Conservation (phyloP, 129 eudicot genomes). For the Flaveria brownii region DNA sequence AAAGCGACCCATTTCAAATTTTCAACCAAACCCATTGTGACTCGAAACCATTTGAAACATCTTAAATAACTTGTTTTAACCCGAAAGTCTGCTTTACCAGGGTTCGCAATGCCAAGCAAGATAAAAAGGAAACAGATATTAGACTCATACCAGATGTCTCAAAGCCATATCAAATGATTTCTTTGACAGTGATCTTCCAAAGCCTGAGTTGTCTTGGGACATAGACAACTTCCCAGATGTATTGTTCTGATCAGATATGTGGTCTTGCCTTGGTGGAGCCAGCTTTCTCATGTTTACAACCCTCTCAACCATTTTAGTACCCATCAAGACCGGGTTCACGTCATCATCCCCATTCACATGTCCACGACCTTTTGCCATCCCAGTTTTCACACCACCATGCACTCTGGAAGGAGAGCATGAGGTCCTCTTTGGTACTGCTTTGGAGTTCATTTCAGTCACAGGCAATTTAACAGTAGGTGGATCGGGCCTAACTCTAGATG, state of each 20-base stretch:
- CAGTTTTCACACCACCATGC: slow-evolving; percentile 32
- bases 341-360: slow-evolving; percentile 47
- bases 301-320: slow-evolving; percentile 92
- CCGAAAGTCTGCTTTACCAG: background rate
- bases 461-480: slow-evolving; percentile 19
- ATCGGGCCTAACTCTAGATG: background rate
- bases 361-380: slow-evolving; percentile 48
- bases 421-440: slow-evolving; percentile 47
- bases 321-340: slow-evolving; percentile 86
- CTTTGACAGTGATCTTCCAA: slow-evolving; percentile 84
- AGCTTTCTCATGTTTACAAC: slow-evolving; percentile 92
- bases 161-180: slow-evolving; percentile 91
- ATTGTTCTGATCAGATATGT: slow-evolving; percentile 34
- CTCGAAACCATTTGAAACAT: background rate
- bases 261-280: slow-evolving; percentile 78
- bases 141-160: slow-evolving; percentile 75
- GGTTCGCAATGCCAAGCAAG: background rate
- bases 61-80: background rate
- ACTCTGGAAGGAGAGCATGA: slow-evolving; percentile 54
- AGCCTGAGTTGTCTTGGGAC: slow-evolving; percentile 69
- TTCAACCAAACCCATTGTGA: background rate
- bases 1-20: background rate
- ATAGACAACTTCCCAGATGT: slow-evolving; percentile 51
- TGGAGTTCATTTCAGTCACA: slow-evolving; percentile 34
- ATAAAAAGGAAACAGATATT: background rate